Evolutionary conservation across 495 filamentous ascomycete species (phyloP).

Genomic region (Aspergillus baeticus): DNA sequence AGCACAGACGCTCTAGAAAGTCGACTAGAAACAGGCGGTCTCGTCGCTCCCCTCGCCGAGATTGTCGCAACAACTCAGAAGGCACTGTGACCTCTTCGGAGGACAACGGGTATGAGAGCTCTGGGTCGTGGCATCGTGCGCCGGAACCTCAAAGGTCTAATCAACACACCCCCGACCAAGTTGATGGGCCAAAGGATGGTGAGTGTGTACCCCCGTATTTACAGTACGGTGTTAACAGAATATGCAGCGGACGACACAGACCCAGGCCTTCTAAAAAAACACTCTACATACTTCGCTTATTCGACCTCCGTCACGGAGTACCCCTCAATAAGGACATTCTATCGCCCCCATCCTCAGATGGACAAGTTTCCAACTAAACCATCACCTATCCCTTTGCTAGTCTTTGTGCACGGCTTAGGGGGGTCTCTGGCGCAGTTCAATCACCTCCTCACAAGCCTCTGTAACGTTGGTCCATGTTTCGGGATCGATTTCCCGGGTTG

Average conservation of each 20-base stretch:
- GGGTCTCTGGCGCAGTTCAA: conserved; percentile 88
- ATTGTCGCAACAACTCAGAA: conserved; percentile 29
- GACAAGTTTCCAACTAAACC: conserved; percentile 72
- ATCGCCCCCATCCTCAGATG: conserved; percentile 74
- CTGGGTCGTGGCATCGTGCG: conserved; percentile 35
- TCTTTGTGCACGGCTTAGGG: conserved; percentile 90
- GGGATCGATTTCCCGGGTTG: conserved; percentile 90
- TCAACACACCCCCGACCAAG: conserved; percentile 22
- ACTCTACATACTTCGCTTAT: conserved; percentile 70
- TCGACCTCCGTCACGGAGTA: conserved; percentile 70
- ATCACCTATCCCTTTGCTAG: conserved; percentile 74
- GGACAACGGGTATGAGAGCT: conserved; percentile 45
- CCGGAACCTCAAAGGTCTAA: conserved; percentile 19
- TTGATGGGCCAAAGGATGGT: conserved; percentile 36
- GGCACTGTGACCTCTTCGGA: conserved; percentile 42
- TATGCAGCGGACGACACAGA: conserved; percentile 52
- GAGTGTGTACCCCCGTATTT: background rate
- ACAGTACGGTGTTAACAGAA: conserved; percentile 7
- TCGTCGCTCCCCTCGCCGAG: conserved; percentile 25
- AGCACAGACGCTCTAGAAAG: conserved; percentile 21
- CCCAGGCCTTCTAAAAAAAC: conserved; percentile 73
- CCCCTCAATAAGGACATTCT: conserved; percentile 78
- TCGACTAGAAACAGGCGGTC: conserved; percentile 20
- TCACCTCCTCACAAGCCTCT: conserved; percentile 75
- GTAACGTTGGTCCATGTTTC: conserved; percentile 83